Percentiles rank a stretch among this genome's conserved stretches.
Evolutionary conservation across 2,329 filamentous ascomycete genomes (phyloP).

Genomic region (Scedosporium aurantiacum): DNA sequence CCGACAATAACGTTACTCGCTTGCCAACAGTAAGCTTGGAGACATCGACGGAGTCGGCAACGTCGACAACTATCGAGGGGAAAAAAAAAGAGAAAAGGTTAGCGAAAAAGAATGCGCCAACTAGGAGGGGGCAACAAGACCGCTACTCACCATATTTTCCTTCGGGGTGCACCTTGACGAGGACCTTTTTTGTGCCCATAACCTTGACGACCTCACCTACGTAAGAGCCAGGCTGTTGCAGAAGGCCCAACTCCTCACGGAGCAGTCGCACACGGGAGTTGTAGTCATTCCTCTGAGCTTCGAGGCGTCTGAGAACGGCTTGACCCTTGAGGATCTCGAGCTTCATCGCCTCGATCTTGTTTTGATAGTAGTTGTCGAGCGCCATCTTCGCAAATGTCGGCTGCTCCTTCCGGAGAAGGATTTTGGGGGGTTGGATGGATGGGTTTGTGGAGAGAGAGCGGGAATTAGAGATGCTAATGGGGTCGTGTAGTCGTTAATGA

Average conservation of each 20-base stretch:
- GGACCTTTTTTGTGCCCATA: conserved; percentile 98
- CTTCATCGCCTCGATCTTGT: conserved; percentile 99
- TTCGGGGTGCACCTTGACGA: conserved; percentile 98
- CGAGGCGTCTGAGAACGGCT: conserved; percentile 83
- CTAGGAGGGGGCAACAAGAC: not conserved
- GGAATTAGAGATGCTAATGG: not conserved
- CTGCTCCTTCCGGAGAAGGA: conserved; percentile 1
- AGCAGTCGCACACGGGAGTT: conserved; percentile 93
- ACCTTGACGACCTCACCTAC: conserved; percentile 99
- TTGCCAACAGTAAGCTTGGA: conserved; percentile 94
- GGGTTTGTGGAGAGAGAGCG: not conserved
- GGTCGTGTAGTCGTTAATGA: not conserved
- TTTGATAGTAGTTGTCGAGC: conserved; percentile 98
- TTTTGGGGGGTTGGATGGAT: not conserved
- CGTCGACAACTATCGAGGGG: conserved; percentile 68
- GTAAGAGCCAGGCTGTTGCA: conserved; percentile 96
- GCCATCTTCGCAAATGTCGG: conserved; percentile 52
- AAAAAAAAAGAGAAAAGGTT: conserved; percentile 9
- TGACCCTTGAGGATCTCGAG: conserved; percentile 99
- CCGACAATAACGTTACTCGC: conserved; percentile 89
- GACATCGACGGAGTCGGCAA: conserved; percentile 89
- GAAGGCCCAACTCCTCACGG: conserved; percentile 85
- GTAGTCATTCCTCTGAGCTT: conserved; percentile 98
- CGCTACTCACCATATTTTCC: conserved; percentile 85
- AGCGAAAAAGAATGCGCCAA: conserved; percentile 3